Base-by-base conservation (phyloP, 148 eudicot genomes). In the Drosera capensis region DNA sequence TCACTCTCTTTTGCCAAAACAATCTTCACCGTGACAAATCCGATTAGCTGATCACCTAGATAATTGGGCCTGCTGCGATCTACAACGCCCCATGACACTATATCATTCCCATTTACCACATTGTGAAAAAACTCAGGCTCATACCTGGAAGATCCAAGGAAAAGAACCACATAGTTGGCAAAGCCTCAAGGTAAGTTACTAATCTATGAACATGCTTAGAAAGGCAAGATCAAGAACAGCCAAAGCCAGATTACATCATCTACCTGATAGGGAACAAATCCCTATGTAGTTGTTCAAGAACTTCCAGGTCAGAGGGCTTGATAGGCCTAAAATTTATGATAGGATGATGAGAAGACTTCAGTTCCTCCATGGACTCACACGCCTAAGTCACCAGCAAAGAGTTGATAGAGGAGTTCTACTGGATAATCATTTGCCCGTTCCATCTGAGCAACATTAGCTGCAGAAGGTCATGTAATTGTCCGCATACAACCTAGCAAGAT, bases 41-140 rank as follows among this genome's bases (percentile, higher is more conserved):
- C 99, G 59, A 90, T 60, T 47, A 90, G 95, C 58, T 85, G 78
- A 49, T 90, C 88, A 65, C 66, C 63, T 48, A 67, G 74, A 51
- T 61, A 63, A 59, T 58, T 52, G 20, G 88, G 76, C 34, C 82
- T 80, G 71, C 51, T 78, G 20, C 73, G 73, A 58, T 90, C 99
- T 61, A 90, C 99, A 71, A 93, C 95, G 56, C 95, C 95, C 99
- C 99, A 90, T 5, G 95, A 81, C 44, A 85, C 69, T 58, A 90
- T 79, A 48, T 67, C 82, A 44, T 24, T 72, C 7, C 71, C 78
- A 70, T 71, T 65, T 31, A 78, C 95, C 42, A 85, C 94, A 52
- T 81, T 78, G 57, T 60, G 70, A 51, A 75, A 90, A 70, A 90
- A 85, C 66, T 81, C 99, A 22, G 74, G 31, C 57, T 90, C 99